Evolutionary conservation across 2,329 filamentous ascomycete genomes (phyloP).

Genomic region (Beauveria rudraprayagi): DNA sequence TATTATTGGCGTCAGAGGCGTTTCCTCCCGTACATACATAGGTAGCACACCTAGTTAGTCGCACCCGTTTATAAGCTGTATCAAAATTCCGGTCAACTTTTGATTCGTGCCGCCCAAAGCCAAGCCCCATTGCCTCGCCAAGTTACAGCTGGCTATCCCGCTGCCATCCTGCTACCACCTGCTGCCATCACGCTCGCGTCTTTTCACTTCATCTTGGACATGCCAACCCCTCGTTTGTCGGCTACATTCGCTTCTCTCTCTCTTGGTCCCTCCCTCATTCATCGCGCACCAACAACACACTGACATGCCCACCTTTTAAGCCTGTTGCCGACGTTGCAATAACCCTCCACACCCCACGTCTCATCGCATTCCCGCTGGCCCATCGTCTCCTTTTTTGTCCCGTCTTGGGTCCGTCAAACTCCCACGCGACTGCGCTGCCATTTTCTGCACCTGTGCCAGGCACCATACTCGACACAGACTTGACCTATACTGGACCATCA

Average conservation of each 20-base stretch:
- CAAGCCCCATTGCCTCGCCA: not conserved
- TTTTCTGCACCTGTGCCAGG: not conserved
- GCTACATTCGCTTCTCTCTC: not conserved
- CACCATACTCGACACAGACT: not conserved
- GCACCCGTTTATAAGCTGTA: too few relatives aligned
- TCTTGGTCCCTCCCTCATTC: constrained; percentile 1
- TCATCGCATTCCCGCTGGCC: not conserved
- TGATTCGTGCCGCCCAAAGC: not conserved
- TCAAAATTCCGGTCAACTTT: too few relatives aligned
- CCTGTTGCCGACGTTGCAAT: constrained; percentile 2
- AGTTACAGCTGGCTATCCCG: not conserved
- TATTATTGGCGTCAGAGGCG: not conserved
- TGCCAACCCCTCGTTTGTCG: not conserved
- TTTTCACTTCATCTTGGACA: not conserved
- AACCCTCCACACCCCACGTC: constrained; percentile 4
- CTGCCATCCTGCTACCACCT: not conserved
- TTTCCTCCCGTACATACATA: not conserved
- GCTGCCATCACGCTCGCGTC: not conserved
- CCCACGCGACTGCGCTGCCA: not conserved
- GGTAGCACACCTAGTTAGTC: too few relatives aligned
- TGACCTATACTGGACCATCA: not conserved
- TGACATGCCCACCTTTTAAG: constrained; percentile 53
- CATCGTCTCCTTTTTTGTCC: not conserved
- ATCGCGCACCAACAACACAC: not conserved
- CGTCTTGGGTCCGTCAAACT: not conserved